Evolutionary conservation across 2,329 filamentous ascomycete species (phyloP).

Genomic region (Pseudogymnoascus sp.): DNA sequence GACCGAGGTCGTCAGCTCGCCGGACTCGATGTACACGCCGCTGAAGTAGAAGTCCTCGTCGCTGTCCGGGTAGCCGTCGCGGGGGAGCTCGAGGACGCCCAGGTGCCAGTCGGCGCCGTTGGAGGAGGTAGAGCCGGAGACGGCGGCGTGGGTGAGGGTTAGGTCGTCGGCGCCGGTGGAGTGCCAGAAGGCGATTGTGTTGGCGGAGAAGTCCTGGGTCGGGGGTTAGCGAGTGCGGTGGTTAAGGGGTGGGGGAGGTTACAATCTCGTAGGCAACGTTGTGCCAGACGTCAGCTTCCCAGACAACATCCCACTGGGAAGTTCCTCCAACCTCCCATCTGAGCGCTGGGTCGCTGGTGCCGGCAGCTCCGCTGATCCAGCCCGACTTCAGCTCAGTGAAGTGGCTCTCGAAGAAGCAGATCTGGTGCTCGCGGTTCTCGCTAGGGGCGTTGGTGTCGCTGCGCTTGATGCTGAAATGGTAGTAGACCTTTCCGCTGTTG

Average conservation of each 20-base stretch:
- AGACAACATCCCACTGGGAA: constrained; percentile 54
- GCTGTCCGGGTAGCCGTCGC: constrained; percentile 43
- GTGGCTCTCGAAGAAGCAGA: constrained; percentile 56
- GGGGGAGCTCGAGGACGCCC: constrained; percentile 58
- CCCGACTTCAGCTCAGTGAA: constrained; percentile 70
- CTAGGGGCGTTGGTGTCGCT: constrained; percentile 51
- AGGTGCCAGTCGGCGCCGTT: constrained; percentile 68
- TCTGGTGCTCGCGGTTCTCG: constrained; percentile 58
- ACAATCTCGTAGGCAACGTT: constrained; percentile 67
- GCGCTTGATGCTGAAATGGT: constrained; percentile 63
- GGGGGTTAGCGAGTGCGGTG: constrained; percentile 10
- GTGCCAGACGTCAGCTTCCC: constrained; percentile 60
- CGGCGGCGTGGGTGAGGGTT: constrained; percentile 49
- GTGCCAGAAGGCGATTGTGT: constrained; percentile 61
- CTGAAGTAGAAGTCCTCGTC: constrained; percentile 65
- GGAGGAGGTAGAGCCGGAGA: constrained; percentile 51
- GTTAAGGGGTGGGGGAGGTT: constrained; percentile 9
- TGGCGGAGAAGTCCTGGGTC: constrained; percentile 46
- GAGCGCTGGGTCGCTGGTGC: constrained; percentile 45
- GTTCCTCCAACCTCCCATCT: constrained; percentile 56
- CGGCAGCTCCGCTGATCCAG: constrained; percentile 42
- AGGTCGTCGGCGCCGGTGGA: constrained; percentile 53
- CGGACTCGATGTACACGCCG: constrained; percentile 62
- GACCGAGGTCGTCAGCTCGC: constrained; percentile 34
- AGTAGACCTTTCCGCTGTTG: constrained; percentile 56